Evolutionary conservation across 164 flowering plant species (phyloP), one percentile per base, ranked within the genome.

Genomic region (Amborella trichopoda): DNA sequence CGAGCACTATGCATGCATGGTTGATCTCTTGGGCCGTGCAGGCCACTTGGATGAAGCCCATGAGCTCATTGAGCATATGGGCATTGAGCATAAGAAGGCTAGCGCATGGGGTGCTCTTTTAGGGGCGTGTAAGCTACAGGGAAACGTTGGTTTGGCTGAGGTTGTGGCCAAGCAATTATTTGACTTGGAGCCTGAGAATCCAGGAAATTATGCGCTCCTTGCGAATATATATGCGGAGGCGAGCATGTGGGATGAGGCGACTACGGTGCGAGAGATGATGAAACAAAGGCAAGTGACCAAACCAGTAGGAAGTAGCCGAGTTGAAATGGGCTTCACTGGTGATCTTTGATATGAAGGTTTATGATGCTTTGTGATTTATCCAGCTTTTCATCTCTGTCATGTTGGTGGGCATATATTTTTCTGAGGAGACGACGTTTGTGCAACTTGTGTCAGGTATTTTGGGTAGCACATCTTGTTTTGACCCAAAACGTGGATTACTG

Each of bases 1-100:
- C 4, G 69, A 61, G 41, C 72, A 64, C 37, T 68, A 60, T 58
- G 68, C 68, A 46, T 68, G 69, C n/a, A n/a, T n/a, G n/a, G n/a
- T n/a, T n/a, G n/a, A n/a, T n/a, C n/a, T n/a, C n/a, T n/a, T n/a
- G n/a, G 68, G 68, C 19, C 66, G 72, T 28, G 57, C 72, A 28
- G 64, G 68, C 17, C 48, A 49, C 30, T 48, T 68, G 0, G 46
- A 50, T 24, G 63, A 64, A 57, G 72, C 68, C 14, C 53, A 50
- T 21, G 21, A 51, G 34, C 44, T 68, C 42, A 46, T 68, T 10
- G 48, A 60, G 45, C 50, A 40, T 34, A 63, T 64, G 66, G 63
- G 61, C 9, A 47, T 44, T 46, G 63, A 66, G 34, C 55, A 63
- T 16, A 41, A 48, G 18, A 56, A 59, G 49, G 48, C 66, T 18